A percentile compares a stretch with the other conserved stretches of the same genome.
Conservation (phyloP, 768 basidiomycete species). For the Hypholoma sublateritium region DNA sequence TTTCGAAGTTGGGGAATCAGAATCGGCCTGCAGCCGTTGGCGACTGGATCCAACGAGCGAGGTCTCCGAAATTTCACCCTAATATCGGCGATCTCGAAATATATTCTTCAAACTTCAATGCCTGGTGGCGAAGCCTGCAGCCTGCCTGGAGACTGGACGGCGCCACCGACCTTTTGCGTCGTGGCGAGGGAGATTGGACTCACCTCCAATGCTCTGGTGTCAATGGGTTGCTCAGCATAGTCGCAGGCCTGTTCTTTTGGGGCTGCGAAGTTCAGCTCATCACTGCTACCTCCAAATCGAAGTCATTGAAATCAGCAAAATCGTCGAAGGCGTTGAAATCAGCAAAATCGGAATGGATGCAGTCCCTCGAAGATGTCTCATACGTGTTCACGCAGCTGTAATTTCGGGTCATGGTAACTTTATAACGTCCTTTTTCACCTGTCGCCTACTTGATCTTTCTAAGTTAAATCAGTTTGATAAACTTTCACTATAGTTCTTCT, state of each 20-base stretch:
- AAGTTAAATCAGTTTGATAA: neutral
- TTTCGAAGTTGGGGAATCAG: too few relatives aligned
- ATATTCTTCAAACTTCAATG: too few relatives aligned
- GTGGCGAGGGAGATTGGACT: conserved; percentile 1
- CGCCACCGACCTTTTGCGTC: too few relatives aligned
- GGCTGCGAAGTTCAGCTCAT: neutral
- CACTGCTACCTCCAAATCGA: neutral
- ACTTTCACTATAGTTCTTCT: too few relatives aligned
- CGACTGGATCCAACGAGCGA: too few relatives aligned
- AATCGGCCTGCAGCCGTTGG: too few relatives aligned
- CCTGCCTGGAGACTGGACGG: too few relatives aligned
- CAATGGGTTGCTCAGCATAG: conserved; percentile 8
- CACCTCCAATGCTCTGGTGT: neutral
- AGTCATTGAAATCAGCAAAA: neutral
- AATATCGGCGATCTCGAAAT: too few relatives aligned
- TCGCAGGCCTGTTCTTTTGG: conserved; percentile 13
- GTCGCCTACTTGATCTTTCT: neutral
- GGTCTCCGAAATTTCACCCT: too few relatives aligned
- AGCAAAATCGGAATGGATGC: neutral
- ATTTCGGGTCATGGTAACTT: neutral
- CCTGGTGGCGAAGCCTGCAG: too few relatives aligned
- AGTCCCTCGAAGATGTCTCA: neutral
- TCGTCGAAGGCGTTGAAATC: neutral
- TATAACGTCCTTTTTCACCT: neutral
- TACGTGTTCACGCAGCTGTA: neutral